Evolutionary conservation across 2,329 filamentous ascomycete species (phyloP), one percentile per base, ranked within the genome.

Genomic region (Nigrospora oryzae): DNA sequence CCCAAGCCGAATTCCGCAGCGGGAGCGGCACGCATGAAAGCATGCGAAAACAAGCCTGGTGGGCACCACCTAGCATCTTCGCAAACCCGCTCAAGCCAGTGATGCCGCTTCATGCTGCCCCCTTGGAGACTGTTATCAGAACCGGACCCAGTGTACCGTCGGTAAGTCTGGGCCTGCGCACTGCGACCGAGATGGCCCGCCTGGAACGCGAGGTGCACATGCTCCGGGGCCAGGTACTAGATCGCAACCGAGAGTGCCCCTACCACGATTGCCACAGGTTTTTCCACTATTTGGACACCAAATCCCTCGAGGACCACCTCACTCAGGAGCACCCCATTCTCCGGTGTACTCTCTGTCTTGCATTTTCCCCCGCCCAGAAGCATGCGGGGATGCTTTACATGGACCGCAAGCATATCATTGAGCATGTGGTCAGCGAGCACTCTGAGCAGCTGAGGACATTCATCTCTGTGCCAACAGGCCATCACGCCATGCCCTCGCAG

Each of bases 131-230:
- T 2, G 50, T 73, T 15, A 55, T 71, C 38, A 56, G 56, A 11
- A 64, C 58, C 0, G 55, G 59, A 1, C 50, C 52, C 15, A 57
- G 55, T 30, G 51, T 67, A 23, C 68, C 69, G 1, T 59, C 62
- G 38, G 52, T 68, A 14, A 62, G 60, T 14, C 59, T 63, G 19
- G 62, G 56, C 1, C 55, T 70, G 14, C 52, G 70, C 44, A 74
- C 70, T 0, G 61, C 63, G 0, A 65, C 60, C 0, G 69, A 73
- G 48, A 58, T 66, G 41, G 59, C 55, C 2, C 51, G 57, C 5
- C 54, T 72, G 1, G 64, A 70, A 41, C 53, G 52, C 1, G 54
- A 63, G 42, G 55, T 65, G 13, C 60, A 63, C 39, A 50, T 53
- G 35, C 52, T 66, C 39, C 64, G 66, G 23, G 56, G 52, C 35